Conservation (phyloP, 1,139 yeast genomes). For the Hemisphaericaspora subhashii region DNA sequence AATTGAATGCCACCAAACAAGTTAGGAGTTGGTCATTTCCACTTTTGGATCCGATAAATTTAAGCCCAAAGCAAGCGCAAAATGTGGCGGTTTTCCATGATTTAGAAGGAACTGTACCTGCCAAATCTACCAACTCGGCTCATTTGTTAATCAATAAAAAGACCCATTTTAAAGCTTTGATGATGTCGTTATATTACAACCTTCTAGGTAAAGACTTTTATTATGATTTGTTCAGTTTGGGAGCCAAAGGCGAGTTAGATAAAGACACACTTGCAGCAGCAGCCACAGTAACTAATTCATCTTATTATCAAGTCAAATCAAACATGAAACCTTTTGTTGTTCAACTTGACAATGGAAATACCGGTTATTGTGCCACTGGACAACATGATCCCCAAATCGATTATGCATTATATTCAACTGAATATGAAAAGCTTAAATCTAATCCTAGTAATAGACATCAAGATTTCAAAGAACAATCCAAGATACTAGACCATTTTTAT, state of each 20-base stretch:
- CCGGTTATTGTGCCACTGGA: constrained; percentile 39
- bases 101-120: constrained; percentile 56
- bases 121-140: constrained; percentile 60
- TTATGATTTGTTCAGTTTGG: constrained; percentile 56
- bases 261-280: constrained; percentile 64
- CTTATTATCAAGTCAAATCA: constrained; percentile 51
- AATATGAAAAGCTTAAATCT: constrained; percentile 7
- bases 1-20: constrained; percentile 21
- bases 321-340: constrained; percentile 31
- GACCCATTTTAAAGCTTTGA: constrained; percentile 50
- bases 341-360: constrained; percentile 18
- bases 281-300: constrained; percentile 45
- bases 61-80: background rate
- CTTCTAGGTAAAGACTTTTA: constrained; percentile 55
- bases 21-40: constrained; percentile 24
- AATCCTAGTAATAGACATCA: background rate
- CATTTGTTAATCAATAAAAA: constrained; percentile 53
- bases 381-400: constrained; percentile 34
- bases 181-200: constrained; percentile 56
- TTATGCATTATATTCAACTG: constrained; percentile 17
- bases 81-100: constrained; percentile 41
- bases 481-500: constrained; percentile 18
- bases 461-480: constrained; percentile 19
- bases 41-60: constrained; percentile 6
- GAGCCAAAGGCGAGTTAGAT: constrained; percentile 64